These are phyloP conservation scores for Colletotrichum truncatum DNA, from an alignment of 2,329 filamentous ascomycete genomes.

Conservation along the genomic window DNA sequence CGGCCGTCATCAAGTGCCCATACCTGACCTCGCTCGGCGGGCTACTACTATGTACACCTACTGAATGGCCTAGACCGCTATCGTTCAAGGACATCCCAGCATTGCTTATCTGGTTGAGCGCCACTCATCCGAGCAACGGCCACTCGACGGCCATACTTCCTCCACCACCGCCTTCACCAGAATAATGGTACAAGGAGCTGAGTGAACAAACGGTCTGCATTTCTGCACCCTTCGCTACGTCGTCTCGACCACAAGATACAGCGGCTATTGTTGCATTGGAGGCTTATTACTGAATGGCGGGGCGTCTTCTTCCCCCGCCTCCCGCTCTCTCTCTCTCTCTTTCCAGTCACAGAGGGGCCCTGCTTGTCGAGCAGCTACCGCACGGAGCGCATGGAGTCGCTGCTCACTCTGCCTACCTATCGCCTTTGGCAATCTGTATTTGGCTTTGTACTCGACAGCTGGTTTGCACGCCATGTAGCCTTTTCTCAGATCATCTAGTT, in stretches of 20 bases:
- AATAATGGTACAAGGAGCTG: neutral
- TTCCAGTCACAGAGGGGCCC: neutral
- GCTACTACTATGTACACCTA: neutral
- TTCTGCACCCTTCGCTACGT: neutral
- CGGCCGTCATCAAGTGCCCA: neutral
- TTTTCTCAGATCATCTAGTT: constrained; percentile 15
- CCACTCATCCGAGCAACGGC: neutral
- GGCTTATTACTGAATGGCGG: neutral
- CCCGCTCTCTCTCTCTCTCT: neutral
- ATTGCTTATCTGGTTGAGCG: neutral
- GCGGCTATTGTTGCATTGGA: neutral
- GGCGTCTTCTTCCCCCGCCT: neutral
- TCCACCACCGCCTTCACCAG: neutral
- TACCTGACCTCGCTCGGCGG: neutral
- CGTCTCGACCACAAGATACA: neutral
- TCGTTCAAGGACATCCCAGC: neutral
- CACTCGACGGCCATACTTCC: neutral
- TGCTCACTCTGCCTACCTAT: neutral
- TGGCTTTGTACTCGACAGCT: neutral
- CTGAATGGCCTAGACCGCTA: constrained; percentile 6
- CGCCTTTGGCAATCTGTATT: neutral
- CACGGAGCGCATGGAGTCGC: neutral
- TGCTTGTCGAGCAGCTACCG: neutral
- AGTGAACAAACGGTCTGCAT: neutral
- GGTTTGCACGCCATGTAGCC: constrained; percentile 6